Evolutionary conservation across 1,284 basidiomycete genomes (phyloP).

Genomic region (Ganoderma sinense): DNA sequence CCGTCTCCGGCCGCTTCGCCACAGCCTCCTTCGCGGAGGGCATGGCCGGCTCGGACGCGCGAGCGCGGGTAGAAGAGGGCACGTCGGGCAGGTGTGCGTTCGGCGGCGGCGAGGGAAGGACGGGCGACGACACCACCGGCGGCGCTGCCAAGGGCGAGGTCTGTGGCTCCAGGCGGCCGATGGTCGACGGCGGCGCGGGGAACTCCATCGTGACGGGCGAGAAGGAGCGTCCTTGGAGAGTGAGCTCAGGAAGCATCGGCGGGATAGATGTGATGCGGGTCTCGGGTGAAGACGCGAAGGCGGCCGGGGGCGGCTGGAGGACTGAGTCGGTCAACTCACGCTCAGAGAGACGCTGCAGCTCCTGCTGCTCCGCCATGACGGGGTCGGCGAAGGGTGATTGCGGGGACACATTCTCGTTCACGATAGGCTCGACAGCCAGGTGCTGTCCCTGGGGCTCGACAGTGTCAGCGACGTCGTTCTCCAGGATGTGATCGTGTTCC

Average conservation of each 20-base stretch:
- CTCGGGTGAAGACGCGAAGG: slow-evolving; percentile 31
- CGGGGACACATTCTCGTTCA: slow-evolving; percentile 26
- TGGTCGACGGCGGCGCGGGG: slow-evolving; percentile 33
- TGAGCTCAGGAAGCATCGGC: slow-evolving; percentile 62
- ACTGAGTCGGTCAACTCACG: slow-evolving; percentile 45
- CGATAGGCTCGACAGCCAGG: slow-evolving; percentile 19
- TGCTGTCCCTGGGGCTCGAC: slow-evolving; percentile 25
- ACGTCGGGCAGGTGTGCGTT: slow-evolving; percentile 35
- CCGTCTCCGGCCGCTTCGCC: slow-evolving; percentile 47
- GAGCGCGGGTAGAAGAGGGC: slow-evolving; percentile 25
- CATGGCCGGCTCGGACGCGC: slow-evolving; percentile 27
- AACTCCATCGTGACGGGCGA: slow-evolving; percentile 47
- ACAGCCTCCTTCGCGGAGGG: slow-evolving; percentile 6
- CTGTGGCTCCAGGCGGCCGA: slow-evolving; percentile 33
- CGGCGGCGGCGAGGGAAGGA: slow-evolving; percentile 34
- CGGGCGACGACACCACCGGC: slow-evolving; percentile 23
- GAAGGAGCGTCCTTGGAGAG: slow-evolving; percentile 41
- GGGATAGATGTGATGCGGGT: slow-evolving; percentile 57
- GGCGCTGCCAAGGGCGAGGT: slow-evolving; percentile 27
- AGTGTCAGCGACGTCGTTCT: slow-evolving; percentile 20
- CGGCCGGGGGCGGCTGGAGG: slow-evolving; percentile 52
- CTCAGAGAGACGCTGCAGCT: slow-evolving; percentile 34
- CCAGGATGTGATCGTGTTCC: slow-evolving; percentile 29
- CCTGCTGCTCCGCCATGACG: slow-evolving; percentile 33
- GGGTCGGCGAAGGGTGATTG: slow-evolving; percentile 37